Base-by-base conservation (phyloP, 345 rosid genomes). In the Raphanus raphanistrum region DNA sequence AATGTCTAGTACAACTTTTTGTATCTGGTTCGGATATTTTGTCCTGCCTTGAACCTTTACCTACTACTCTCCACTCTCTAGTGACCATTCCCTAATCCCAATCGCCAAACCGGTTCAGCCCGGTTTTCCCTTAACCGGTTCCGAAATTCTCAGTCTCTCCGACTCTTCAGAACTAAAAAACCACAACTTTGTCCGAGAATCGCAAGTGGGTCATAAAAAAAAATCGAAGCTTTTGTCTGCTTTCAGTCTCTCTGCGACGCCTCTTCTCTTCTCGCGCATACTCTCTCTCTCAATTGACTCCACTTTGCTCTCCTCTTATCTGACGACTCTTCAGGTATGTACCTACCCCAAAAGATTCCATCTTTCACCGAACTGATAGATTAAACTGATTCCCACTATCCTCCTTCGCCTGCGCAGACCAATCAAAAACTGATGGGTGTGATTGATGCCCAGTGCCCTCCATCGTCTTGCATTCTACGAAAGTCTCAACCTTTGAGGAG, bases 371-470 rank as follows among this genome's bases (percentile, higher is more conserved):
- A 43, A 43, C 27, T n/a, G 63, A 59, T 59, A 11, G 12, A 13
- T 45, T 43, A 31, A 54, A 28, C 32, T 38, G 55, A 16, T 36
- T 21, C 26, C 3, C 32, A 63, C 9, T 8, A 41, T 27, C 35
- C 65, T 28, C 63, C 1, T 59, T 9, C 16, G 36, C 5, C 25
- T 59, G 4, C 55, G 45, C 63, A 52, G 72, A 78, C 77, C 12
- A 6, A 7, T 9, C 12, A 76, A 41, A 36, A 32, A 72, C 73
- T 76, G 54, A 89, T 92, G 96, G 90, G 87, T 82, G 85, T 82
- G 84, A 76, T 83, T 79, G 86, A 79, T 76, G 26, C 85, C 65
- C 68, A 69, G 83, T 77, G 73, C 68, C 27, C 78, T 71, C 70
- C 82, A 15, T 82, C 90, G 48, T 80, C 82, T 55, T 78, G 77